Evolutionary conservation across 441 rosid genomes (phyloP).

Genomic region (Erodium texanum): DNA sequence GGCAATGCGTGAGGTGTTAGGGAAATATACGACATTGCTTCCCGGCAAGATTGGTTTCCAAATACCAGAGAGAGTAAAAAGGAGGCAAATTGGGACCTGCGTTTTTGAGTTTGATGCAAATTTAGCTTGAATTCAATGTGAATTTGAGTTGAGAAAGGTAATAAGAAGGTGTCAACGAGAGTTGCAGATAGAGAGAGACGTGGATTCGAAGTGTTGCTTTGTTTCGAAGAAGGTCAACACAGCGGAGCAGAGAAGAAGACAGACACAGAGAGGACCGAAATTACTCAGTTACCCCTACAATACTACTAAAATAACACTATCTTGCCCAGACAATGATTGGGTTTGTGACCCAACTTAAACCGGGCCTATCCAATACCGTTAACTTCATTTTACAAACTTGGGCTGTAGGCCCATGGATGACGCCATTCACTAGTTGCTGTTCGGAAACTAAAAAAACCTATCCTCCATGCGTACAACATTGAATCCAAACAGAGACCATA

Average conservation of each 20-base stretch:
- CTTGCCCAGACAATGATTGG: no score
- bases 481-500: background rate
- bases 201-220: slow-evolving; percentile 20
- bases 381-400: background rate
- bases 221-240: no score
- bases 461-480: background rate
- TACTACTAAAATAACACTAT: no score
- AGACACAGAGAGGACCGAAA: background rate
- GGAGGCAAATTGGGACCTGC: background rate
- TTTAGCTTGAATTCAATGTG: slow-evolving; percentile 2
- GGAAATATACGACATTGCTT: background rate
- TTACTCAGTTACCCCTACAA: background rate
- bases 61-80: background rate
- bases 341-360: no score
- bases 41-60: no score
- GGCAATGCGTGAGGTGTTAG: background rate
- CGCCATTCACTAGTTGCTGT: background rate
- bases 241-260: background rate
- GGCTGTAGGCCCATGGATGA: background rate
- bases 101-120: background rate
- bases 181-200: slow-evolving; percentile 21
- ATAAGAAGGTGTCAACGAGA: slow-evolving; percentile 8
- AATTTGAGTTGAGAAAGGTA: slow-evolving; percentile 2
- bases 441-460: background rate
- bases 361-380: no score